Conservation (phyloP, 306 rosid species). For the Corylus heterophylla region DNA sequence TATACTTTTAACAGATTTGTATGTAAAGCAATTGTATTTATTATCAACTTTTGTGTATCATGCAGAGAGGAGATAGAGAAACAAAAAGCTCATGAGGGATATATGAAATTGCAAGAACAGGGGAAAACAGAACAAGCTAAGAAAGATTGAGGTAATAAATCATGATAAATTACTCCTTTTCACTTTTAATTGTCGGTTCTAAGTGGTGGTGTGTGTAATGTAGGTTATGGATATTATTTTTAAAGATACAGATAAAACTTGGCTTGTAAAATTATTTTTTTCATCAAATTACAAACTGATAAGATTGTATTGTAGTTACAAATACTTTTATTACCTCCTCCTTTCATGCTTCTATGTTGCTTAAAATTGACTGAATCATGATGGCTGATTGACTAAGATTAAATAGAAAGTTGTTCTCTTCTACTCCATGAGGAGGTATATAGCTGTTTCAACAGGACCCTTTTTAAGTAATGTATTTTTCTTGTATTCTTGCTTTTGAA, state of each 20-base stretch:
- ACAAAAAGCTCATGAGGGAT: slow-evolving; percentile 82
- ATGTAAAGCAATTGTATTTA: too few relatives aligned
- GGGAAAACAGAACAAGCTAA: slow-evolving; percentile 92
- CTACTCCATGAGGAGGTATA: too few relatives aligned
- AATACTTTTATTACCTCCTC: neutral
- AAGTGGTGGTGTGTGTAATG: neutral
- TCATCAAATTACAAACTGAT: neutral
- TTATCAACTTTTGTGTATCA: too few relatives aligned
- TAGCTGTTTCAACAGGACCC: too few relatives aligned
- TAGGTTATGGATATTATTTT: neutral
- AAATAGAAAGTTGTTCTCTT: too few relatives aligned
- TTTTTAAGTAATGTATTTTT: too few relatives aligned
- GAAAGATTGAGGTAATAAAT: slow-evolving; percentile 77
- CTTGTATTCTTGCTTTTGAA: too few relatives aligned
- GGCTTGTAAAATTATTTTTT: too few relatives aligned
- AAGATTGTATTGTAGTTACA: neutral
- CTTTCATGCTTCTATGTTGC: neutral
- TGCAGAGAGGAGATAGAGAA: slow-evolving; percentile 39
- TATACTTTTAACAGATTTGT: too few relatives aligned
- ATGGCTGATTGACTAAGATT: too few relatives aligned
- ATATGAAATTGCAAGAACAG: slow-evolving; percentile 88
- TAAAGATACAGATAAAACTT: too few relatives aligned
- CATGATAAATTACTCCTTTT: slow-evolving; percentile 3
- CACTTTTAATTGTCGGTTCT: neutral
- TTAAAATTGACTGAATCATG: too few relatives aligned